These are phyloP conservation scores for Adiantum capillusveneris DNA, from an alignment of 75 land plant genomes.

Conservation along the genomic window DNA sequence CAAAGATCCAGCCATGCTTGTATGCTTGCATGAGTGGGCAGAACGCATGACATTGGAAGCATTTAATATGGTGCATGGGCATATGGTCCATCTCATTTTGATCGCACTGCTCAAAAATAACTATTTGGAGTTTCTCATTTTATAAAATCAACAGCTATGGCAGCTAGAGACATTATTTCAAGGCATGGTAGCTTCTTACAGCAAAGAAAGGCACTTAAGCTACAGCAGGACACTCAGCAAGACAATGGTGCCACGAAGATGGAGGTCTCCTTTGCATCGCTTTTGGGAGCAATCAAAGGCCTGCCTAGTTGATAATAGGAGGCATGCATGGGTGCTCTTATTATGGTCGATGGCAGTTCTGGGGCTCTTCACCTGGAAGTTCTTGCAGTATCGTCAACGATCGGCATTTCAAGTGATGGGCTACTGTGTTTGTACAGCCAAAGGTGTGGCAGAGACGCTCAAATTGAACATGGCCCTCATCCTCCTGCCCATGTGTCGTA, in stretches of 20 bases:
- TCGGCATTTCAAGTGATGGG: constrained; percentile 53
- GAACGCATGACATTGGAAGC: too few relatives aligned
- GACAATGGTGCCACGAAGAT: background rate
- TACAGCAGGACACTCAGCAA: constrained; percentile 1
- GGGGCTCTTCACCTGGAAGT: constrained; percentile 55
- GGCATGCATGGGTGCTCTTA: constrained; percentile 35
- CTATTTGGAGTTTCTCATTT: too few relatives aligned
- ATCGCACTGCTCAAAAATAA: too few relatives aligned
- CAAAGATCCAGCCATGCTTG: too few relatives aligned
- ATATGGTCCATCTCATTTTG: too few relatives aligned
- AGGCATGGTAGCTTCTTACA: background rate
- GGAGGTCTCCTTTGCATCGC: background rate
- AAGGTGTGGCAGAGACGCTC: constrained; percentile 66
- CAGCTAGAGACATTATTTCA: background rate
- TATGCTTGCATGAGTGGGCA: too few relatives aligned
- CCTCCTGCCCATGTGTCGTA: constrained; percentile 58
- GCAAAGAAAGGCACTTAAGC: background rate
- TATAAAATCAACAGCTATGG: background rate
- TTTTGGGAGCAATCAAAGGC: background rate
- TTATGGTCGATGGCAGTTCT: constrained; percentile 35
- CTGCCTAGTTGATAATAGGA: constrained; percentile 33
- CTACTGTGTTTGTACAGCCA: constrained; percentile 56
- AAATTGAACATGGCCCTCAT: constrained; percentile 71
- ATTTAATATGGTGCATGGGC: too few relatives aligned
- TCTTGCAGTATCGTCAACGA: constrained; percentile 40